Evolutionary conservation across 495 filamentous ascomycete genomes (phyloP).

Genomic region (Xylaria castorea): DNA sequence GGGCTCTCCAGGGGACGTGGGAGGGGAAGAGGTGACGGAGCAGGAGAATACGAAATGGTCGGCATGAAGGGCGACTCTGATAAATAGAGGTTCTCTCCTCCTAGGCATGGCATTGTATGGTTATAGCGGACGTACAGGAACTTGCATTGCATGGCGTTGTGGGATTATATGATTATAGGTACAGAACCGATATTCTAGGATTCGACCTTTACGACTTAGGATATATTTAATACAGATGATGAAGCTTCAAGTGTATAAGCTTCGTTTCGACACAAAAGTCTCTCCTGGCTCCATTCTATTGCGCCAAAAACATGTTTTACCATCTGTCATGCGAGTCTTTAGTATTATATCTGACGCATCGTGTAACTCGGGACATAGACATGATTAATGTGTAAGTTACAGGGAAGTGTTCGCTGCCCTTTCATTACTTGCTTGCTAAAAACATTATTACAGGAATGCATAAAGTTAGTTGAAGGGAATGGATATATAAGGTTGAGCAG

Average conservation of each 20-base stretch:
- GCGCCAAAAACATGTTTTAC: background rate
- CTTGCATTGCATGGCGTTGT: conserved; percentile 29
- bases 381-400: background rate
- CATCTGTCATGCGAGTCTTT: background rate
- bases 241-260: background rate
- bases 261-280: background rate
- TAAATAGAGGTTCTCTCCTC: conserved; percentile 14
- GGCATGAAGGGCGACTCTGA: conserved; percentile 39
- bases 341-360: background rate
- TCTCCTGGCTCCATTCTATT: background rate
- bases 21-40: conserved; percentile 62
- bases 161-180: conserved; percentile 24
- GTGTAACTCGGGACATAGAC: background rate
- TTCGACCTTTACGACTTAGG: background rate
- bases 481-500: too few relatives aligned
- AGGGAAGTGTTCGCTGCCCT: background rate
- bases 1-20: conserved; percentile 59
- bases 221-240: conserved; percentile 16
- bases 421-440: background rate
- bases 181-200: background rate
- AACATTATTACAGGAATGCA: background rate
- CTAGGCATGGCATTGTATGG: background rate
- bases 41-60: conserved; percentile 84
- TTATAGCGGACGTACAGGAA: conserved; percentile 14
- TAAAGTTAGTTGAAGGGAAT: background rate